Base-by-base conservation (phyloP, 2,329 filamentous ascomycete species). In the Diplodia intermedia region DNA sequence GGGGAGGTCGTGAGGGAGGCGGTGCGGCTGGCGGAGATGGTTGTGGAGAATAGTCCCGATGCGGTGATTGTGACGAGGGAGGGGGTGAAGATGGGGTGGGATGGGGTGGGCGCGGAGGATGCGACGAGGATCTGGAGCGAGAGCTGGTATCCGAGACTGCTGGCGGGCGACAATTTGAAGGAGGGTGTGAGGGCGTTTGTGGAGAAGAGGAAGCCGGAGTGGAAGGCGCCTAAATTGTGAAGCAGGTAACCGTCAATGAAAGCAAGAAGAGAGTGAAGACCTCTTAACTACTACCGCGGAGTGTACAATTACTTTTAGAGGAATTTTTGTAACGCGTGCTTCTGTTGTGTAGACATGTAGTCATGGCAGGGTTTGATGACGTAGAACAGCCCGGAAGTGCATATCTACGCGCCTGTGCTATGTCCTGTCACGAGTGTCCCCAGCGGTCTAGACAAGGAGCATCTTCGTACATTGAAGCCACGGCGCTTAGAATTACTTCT, bases 181-280 rank as follows among this genome's bases (percentile, higher is more conserved):
- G 91, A 94, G 79, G 92, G 91, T 0, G 82, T 94, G 23, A 82
- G 77, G 79, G 91, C 90, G 69, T 94, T 94, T 81, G 89, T 91
- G 20, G 90, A 93, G 83, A 92, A 89, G 84, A 83, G 90, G 74
- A 85, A 86, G 79, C 87, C 91, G 1, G 82, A 82, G 47, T 94
- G 91, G 90, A 86, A 82, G 73, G 82, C 87, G 14, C 71, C 76
- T 20, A 79, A 78, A 69, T 69, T 79, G 66, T 77, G 66, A 71
- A 23, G 40, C n/a, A 31, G n/a, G 20, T 5, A 9, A 11, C 15
- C 4, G 4, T 15, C 33, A 20, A 23, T 54, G 14, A 54, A 54
- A n/a, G 2, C 33, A 4, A 18, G 15, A 6, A 18, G 26, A 26
- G 20, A 53, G 11, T 14, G 6, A 20, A 9, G 43, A 47, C 18